Base-by-base conservation (phyloP, 805 yeast genomes). In the Candida sakaeoensis region DNA sequence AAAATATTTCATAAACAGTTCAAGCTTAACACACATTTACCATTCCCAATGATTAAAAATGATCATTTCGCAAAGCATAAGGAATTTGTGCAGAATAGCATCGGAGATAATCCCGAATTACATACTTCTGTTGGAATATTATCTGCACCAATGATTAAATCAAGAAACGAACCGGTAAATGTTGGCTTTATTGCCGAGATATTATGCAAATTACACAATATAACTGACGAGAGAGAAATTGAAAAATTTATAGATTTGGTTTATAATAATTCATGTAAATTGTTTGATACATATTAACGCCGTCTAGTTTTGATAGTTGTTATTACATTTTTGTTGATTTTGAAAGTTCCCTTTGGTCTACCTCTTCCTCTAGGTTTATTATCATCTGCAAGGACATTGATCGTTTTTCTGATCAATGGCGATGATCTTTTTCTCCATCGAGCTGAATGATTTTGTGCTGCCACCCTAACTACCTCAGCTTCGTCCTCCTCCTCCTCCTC, bases 111-210 rank as follows among this genome's bases (percentile, higher is more conserved):
- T n/a, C 19, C 36, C 3, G 41, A 36, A 13, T 28, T 48, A 4
- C 44, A 51, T 5, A 32, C 40, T 15, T 40, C 21, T 2, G 33
- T 50, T 6, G 65, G 69, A 2, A 52, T 53, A 9, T 53, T 57
- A 32, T 54, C 63, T 0, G 48, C 55, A 13, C 80, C 81, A 3
- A 48, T 87, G 68, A 75, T 93, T 31, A 84, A 84, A 47, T 82
- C 91, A 0, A 72, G 99, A 54, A 89, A 93, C 58, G 99, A 93
- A 60, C 99, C 99, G 0, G 89, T 95, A 37, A 74, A 78, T 32
- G 79, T 93, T 39, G 87, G 88, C 2, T 77, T 79, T 41, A 89
- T 89, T 0, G 97, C 95, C 1, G 77, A 63, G 41, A 56, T 68
- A 19, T 48, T 68, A 56, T 54, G 65, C 24, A 50, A 46, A 23